Percentiles rank a stretch among this genome's conserved stretches.
These are phyloP conservation scores for Chlamydomonas reinhardtii DNA, from an alignment of 163 green algal genomes.

Conservation along the genomic window DNA sequence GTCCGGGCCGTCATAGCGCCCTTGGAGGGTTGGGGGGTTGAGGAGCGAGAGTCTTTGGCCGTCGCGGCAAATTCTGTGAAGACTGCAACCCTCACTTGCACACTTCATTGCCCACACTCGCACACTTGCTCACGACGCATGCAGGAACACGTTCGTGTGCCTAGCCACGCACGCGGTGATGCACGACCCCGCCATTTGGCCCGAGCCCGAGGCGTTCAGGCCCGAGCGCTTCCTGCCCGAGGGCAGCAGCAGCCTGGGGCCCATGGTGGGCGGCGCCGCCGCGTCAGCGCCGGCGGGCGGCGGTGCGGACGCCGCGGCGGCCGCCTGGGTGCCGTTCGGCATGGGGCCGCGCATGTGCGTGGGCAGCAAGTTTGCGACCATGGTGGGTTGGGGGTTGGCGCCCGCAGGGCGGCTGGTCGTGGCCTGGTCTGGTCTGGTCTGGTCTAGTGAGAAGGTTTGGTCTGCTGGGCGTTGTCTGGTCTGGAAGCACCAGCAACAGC, in stretches of 20 bases:
- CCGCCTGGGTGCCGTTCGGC: constrained; percentile 20
- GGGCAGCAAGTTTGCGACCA: constrained; percentile 36
- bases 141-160: constrained; percentile 8
- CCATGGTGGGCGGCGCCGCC: not conserved
- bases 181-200: constrained; percentile 40
- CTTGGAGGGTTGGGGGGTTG: too few relatives aligned
- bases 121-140: not conserved
- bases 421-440: too few relatives aligned
- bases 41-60: too few relatives aligned
- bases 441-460: too few relatives aligned
- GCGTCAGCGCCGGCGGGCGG: not conserved
- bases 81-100: too few relatives aligned
- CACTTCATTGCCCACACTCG: too few relatives aligned
- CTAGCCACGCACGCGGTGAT: constrained; percentile 20
- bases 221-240: constrained; percentile 24
- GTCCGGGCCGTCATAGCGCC: too few relatives aligned
- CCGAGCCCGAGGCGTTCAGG: constrained; percentile 30
- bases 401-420: not conserved
- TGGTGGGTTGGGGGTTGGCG: too few relatives aligned
- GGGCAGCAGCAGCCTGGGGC: not conserved
- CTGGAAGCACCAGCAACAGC: too few relatives aligned
- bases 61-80: too few relatives aligned
- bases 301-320: too few relatives aligned
- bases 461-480: too few relatives aligned
- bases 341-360: constrained; percentile 44